Evolutionary conservation across 2,329 filamentous ascomycete genomes (phyloP).

Genomic region (Magnaporthiopsis rhizophila): DNA sequence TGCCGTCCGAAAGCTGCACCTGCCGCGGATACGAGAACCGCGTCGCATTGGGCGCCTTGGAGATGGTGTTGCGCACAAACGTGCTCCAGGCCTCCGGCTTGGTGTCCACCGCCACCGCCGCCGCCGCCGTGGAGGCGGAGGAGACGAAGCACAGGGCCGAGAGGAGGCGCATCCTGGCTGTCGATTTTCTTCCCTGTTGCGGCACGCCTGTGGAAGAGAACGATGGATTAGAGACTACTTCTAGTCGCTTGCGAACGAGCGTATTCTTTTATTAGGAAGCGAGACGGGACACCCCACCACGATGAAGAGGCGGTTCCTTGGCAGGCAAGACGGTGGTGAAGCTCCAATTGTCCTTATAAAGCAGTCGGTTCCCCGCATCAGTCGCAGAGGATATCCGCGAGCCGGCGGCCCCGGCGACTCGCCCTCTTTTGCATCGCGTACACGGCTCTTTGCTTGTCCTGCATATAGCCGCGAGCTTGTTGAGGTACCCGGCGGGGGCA

Average conservation of each 20-base stretch:
- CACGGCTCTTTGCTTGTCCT: neutral
- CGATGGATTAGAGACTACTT: too few species aligned
- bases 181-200: too few species aligned
- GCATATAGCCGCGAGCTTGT: neutral
- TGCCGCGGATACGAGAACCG: slow-evolving; percentile 3
- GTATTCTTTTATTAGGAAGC: neutral
- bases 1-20: slow-evolving; percentile 34
- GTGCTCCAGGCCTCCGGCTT: neutral
- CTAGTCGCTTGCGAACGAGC: too few species aligned
- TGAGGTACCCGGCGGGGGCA: neutral
- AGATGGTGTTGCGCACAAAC: slow-evolving; percentile 25
- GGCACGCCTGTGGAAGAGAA: too few species aligned
- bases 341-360: neutral
- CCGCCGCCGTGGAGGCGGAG: neutral
- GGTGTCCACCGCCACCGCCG: neutral
- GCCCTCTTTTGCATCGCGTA: too few species aligned
- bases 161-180: slow-evolving; percentile 1
- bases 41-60: slow-evolving; percentile 26
- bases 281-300: too few species aligned
- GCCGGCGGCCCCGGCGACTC: too few species aligned
- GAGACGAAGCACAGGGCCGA: neutral
- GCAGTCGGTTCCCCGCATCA: too few species aligned
- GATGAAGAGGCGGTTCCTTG: too few species aligned
- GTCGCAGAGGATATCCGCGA: neutral
- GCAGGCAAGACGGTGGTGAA: too few species aligned